These are phyloP conservation scores for Medicago truncatula DNA, from an alignment of 306 rosid species.

Conservation along the genomic window DNA sequence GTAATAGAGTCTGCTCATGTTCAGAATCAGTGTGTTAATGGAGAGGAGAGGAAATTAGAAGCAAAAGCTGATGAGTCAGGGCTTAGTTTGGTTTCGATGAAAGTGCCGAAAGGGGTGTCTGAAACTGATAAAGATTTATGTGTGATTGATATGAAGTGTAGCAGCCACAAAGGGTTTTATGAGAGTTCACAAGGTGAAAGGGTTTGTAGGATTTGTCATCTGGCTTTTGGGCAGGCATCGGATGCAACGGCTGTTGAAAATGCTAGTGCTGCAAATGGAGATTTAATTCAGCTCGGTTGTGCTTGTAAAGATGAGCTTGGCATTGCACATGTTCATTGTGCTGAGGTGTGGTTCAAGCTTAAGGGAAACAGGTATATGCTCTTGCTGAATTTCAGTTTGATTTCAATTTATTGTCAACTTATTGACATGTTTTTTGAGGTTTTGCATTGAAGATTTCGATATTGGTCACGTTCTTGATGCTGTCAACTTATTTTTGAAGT, in stretches of 20 bases:
- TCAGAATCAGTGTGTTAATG: slow-evolving; percentile 45
- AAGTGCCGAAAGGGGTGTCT: slow-evolving; percentile 51
- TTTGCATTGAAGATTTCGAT: slow-evolving; percentile 15
- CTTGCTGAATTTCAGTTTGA: slow-evolving; percentile 33
- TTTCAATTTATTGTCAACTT: slow-evolving; percentile 27
- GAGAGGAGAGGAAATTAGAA: slow-evolving; percentile 48
- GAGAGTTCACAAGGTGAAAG: slow-evolving; percentile 69
- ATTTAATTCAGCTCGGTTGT: slow-evolving; percentile 88
- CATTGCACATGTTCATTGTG: slow-evolving; percentile 82
- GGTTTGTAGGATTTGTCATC: slow-evolving; percentile 92
- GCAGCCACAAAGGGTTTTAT: slow-evolving; percentile 48
- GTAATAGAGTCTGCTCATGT: slow-evolving; percentile 59
- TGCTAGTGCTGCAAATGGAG: slow-evolving; percentile 43
- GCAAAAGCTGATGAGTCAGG: slow-evolving; percentile 51
- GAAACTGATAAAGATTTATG: slow-evolving; percentile 55
- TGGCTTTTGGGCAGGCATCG: slow-evolving; percentile 66
- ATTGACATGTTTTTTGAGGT: slow-evolving; percentile 6
- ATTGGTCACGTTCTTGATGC: slow-evolving; percentile 11
- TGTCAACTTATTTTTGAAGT: slow-evolving; percentile 34
- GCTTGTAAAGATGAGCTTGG: slow-evolving; percentile 92
- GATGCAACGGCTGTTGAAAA: slow-evolving; percentile 46
- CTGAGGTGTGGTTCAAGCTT: slow-evolving; percentile 90
- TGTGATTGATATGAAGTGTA: slow-evolving; percentile 65
- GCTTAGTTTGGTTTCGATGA: slow-evolving; percentile 48
- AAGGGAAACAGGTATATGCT: slow-evolving; percentile 84